Evolutionary conservation across 2,329 filamentous ascomycete genomes (phyloP), one percentile per base, ranked within the genome.

Genomic region (Cryoendolithus antarcticus): DNA sequence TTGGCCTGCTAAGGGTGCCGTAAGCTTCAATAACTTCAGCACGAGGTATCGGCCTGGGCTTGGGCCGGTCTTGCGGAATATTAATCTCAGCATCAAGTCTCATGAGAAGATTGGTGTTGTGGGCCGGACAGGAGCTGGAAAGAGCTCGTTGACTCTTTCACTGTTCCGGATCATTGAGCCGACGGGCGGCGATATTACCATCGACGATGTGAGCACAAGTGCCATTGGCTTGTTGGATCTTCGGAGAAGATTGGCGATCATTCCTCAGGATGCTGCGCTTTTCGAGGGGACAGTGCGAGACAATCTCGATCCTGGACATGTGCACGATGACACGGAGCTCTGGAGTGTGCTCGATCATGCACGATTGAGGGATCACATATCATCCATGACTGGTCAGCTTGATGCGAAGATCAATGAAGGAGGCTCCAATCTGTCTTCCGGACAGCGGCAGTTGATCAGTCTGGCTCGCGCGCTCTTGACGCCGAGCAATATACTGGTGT

Each of bases 71-170:
- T 71, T 98, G 49, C 95, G 93, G 70, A 82, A 95, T 57, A 78
- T 98, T 63, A 89, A 75, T 53, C 69, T 98, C 9, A 78, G 86
- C 58, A 93, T 98, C 68, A 93, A 93, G 66, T 80, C 89, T 4
- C 86, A 88, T 56, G 91, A 98, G 68, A 98, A 96, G 72, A 91
- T 98, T 59, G 91, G 91, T 44, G 88, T 98, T 8, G 91, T 98
- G 27, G 91, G 91, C 40, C 82, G 91, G 35, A 98, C 91, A 1
- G 91, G 91, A 39, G 91, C 91, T 27, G 91, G 91, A 56, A 98
- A 98, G 67, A 93, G 85, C 44, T 94, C 86, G 7, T 67, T 98
- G 45, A 96, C 91, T 1, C 70, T 98, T 45, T 80, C 91, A 2
- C 69, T 98, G 12, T 98, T 98, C 74, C 79, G 93, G 38, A 86